phyloP scores from a whole-genome alignment of 768 basidiomycete genomes.

The Leccinellum luteum region DNA sequence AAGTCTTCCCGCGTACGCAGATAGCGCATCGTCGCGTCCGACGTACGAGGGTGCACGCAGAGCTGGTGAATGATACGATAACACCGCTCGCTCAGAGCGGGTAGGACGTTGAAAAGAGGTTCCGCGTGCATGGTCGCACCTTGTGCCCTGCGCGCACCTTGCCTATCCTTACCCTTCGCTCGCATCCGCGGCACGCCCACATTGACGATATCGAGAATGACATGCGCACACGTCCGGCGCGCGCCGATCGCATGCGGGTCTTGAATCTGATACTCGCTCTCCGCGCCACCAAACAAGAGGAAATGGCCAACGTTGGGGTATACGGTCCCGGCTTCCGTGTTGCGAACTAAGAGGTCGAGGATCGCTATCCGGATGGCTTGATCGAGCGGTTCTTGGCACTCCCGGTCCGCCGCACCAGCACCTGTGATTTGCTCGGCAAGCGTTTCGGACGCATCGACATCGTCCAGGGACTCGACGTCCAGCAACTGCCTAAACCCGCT shows the following conservation, averaged over 20 bases:
- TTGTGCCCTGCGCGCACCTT: constrained; percentile 24
- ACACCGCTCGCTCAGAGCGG: constrained; percentile 79
- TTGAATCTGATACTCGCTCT: constrained; percentile 64
- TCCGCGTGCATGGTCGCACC: constrained; percentile 27
- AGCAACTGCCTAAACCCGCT: constrained; percentile 73
- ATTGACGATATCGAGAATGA: constrained; percentile 76
- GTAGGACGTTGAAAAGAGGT: constrained; percentile 64
- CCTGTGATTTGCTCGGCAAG: constrained; percentile 64
- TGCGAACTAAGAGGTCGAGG: constrained; percentile 78
- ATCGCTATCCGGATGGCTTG: constrained; percentile 75
- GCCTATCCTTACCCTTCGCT: constrained; percentile 40
- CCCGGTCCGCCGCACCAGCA: constrained; percentile 64
- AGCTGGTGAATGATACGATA: constrained; percentile 84
- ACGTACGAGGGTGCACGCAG: constrained; percentile 82
- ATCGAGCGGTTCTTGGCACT: constrained; percentile 45
- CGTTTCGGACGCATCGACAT: constrained; percentile 58
- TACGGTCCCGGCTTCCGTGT: constrained; percentile 56
- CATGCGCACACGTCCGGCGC: constrained; percentile 70
- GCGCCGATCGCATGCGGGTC: constrained; percentile 76
- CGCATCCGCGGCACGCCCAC: constrained; percentile 63
- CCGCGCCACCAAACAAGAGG: constrained; percentile 69
- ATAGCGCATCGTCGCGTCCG: constrained; percentile 78
- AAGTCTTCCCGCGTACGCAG: constrained; percentile 87
- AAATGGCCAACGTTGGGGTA: constrained; percentile 89
- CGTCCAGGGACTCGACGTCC: constrained; percentile 56